Evolutionary conservation across 2,329 filamentous ascomycete species (phyloP), one percentile per base, ranked within the genome.

Genomic region (Daldinia sp.): DNA sequence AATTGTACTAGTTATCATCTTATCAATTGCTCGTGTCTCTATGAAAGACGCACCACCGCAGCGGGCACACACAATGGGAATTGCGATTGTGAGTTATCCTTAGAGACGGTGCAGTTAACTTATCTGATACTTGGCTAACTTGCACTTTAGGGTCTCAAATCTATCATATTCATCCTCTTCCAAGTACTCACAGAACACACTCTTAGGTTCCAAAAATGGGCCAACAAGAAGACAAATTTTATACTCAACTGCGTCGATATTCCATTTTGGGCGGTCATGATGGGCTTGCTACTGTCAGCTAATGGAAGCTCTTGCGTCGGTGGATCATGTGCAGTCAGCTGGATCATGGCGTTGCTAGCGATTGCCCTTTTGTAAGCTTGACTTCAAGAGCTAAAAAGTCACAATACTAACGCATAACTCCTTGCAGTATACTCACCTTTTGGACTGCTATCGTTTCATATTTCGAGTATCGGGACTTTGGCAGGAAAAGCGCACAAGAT

Each of bases 21-120:
- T 67, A 18, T 50, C 65, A 6, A 53, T 67, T 30, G 28, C 42
- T 12, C 60, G 60, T 20, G 3, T 59, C 20, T 20, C 50, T 15
- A 67, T 67, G 56, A 44, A 26, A 39, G 33, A 60, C 10, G 6
- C 55, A 18, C 30, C 51, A 20, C 59, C 60, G 6, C 65, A 68
- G 44, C 56, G 60, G 18, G 60, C 60, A 35, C 65, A 68, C n/a
- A 61, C 48, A 15, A 68, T 68, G 65, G 65, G 56, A 7, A 55
- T 68, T 23, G 65, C 65, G 1, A 64, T 68, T 30, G 65, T 64
- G 37, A 64, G 65, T 61, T 53, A 62, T 23, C 18, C 3, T 2
- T 4, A 9, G 18, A 26, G 20, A 23, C 20, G 20, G 20, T 23
- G 20, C 20, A 23, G 20, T 26, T 6, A 18, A 23, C 9, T 6